Base-by-base conservation (phyloP, 2,329 filamentous ascomycete genomes). In the Aureobasidium sp. region DNA sequence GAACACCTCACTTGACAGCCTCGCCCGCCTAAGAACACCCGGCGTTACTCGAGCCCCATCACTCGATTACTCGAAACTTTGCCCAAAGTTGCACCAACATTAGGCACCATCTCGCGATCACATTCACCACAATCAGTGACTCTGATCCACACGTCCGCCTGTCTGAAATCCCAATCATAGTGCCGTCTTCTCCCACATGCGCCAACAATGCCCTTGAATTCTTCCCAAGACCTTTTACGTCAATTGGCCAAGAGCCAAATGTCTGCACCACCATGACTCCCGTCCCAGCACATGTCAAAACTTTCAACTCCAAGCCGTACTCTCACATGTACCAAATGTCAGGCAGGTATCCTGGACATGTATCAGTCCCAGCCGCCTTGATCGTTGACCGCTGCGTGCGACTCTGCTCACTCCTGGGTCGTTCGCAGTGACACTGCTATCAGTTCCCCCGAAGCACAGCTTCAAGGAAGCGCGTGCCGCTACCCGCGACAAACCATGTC, bases 201-300 rank as follows among this genome's bases (percentile, higher is more conserved):
- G 39, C 31, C 15, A 22, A 48, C 55, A 47, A 37, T 44, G 53
- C 11, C 39, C n/a, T 36, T 42, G 37, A 55, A 5, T 22, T 44
- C 29, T 22, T 48, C 5, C 17, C 42, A 22, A 37, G 14, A n/a
- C 31, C 25, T 39, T 57, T 58, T 42, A 58, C 55, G 14, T 58
- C 42, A 47, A 27, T 58, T 17, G 41, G 41, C 42, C 55, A 47
- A 57, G 27, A 42, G 20, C 15, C 39, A 41, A 25, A 44, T 45
- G 25, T 15, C 37, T 45, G 31, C 17, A 37, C 15, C 31, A 44
- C 39, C 52, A 11, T 37, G 34, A 48, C 31, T 44, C 55, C 42
- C 55, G 41, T 39, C 20, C 55, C 41, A 42, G 55, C 41, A 58
- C 55, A 58, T 58, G 55, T 58, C 55, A 58, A 29, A 48, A 37